phyloP scores from a whole-genome alignment of 768 basidiomycete species.

The Trametes cinnabarina region DNA sequence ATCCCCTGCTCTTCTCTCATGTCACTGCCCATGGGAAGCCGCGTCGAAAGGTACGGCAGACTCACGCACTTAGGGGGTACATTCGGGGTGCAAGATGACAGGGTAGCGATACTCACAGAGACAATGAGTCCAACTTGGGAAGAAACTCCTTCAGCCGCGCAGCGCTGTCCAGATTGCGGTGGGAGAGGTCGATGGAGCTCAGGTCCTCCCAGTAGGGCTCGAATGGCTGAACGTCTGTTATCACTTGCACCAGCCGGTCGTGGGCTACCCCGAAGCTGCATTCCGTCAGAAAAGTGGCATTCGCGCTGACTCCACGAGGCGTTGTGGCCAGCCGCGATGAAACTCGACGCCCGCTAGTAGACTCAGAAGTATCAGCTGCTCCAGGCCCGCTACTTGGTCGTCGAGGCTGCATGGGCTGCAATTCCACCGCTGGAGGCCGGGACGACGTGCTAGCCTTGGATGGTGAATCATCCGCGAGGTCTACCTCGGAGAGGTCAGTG shows the following conservation, averaged over 20 bases:
- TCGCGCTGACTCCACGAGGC: constrained; percentile 20
- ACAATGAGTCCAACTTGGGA: constrained; percentile 71
- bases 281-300: constrained; percentile 85
- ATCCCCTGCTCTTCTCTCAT: background rate
- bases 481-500: constrained; percentile 11
- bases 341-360: constrained; percentile 31
- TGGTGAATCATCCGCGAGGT: constrained; percentile 48
- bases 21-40: constrained; percentile 9
- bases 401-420: constrained; percentile 46
- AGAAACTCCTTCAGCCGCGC: constrained; percentile 88
- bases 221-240: constrained; percentile 93
- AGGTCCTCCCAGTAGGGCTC: constrained; percentile 93
- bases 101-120: constrained; percentile 55
- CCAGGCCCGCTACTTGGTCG: constrained; percentile 28
- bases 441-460: constrained; percentile 50
- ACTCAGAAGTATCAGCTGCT: background rate
- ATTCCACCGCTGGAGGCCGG: constrained; percentile 41
- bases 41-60: background rate
- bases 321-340: constrained; percentile 24
- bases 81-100: background rate
- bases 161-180: constrained; percentile 74
- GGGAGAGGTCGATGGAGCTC: constrained; percentile 67
- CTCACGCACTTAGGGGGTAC: background rate
- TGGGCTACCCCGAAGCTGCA: constrained; percentile 96
- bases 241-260: constrained; percentile 84